A percentile compares a stretch with the other conserved stretches of the same genome.
These are phyloP conservation scores for Peniophora sp. DNA, from an alignment of 1,284 basidiomycete genomes.

Conservation along the genomic window DNA sequence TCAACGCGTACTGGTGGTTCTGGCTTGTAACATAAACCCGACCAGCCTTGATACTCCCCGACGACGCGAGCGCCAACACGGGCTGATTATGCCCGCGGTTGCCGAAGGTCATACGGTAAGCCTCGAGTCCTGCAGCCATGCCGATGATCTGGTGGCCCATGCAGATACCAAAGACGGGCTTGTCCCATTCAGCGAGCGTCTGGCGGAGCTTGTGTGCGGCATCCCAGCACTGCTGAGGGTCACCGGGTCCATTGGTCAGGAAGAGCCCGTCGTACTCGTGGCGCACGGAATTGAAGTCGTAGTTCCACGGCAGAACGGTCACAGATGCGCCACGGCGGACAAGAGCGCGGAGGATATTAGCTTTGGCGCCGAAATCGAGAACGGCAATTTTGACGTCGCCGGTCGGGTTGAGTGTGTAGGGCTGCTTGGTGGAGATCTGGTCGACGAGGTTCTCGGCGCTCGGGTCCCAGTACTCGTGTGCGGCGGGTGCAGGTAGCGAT, in stretches of 20 bases:
- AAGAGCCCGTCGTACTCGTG: constrained; percentile 95
- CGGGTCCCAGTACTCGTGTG: constrained; percentile 87
- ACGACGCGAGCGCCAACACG: constrained; percentile 85
- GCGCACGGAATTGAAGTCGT: constrained; percentile 86
- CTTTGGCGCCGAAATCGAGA: constrained; percentile 96
- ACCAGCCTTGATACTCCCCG: constrained; percentile 90
- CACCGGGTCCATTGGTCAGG: constrained; percentile 94
- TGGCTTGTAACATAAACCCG: constrained; percentile 96
- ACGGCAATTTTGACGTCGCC: constrained; percentile 92
- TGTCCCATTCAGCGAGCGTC: constrained; percentile 84
- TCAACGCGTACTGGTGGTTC: constrained; percentile 95
- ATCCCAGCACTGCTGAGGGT: constrained; percentile 85
- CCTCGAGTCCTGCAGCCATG: constrained; percentile 93
- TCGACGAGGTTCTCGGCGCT: constrained; percentile 89
- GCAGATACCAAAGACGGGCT: constrained; percentile 96
- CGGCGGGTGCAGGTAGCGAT: constrained; percentile 47
- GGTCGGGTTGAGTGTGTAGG: constrained; percentile 82
- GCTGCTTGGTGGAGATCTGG: constrained; percentile 81
- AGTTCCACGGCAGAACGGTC: constrained; percentile 97
- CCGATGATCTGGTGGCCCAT: constrained; percentile 99
- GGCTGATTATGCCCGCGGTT: constrained; percentile 99
- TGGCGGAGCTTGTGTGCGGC: constrained; percentile 76
- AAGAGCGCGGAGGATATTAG: constrained; percentile 92
- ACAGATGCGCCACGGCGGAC: constrained; percentile 87
- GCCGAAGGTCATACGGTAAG: constrained; percentile 96